phyloP scores from a whole-genome alignment of 257 asterid species.

The Schizonepeta tenuifolia region DNA sequence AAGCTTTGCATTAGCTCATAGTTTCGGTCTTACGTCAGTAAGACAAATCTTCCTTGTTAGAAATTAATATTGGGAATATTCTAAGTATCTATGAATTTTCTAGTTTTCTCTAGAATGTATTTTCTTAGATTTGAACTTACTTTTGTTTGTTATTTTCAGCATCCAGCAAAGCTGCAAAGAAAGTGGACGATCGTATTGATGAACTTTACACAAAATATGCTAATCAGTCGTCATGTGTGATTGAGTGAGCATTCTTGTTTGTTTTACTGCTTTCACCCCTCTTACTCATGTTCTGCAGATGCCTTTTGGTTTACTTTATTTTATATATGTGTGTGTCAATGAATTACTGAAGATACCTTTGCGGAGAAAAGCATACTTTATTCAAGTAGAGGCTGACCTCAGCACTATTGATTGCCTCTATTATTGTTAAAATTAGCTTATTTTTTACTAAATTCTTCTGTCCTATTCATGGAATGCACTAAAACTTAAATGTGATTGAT shows the following conservation, averaged over 20 bases:
- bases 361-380: background rate
- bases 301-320: background rate
- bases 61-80: background rate
- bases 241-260: conserved; percentile 65
- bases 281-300: background rate
- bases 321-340: background rate
- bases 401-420: background rate
- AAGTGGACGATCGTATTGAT: conserved; percentile 68
- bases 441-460: background rate
- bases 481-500: background rate
- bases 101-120: conserved; percentile 1
- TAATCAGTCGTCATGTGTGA: conserved; percentile 47
- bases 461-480: background rate
- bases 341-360: background rate
- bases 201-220: conserved; percentile 66
- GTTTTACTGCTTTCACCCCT: background rate
- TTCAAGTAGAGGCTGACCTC: conserved; percentile 20
- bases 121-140: background rate
- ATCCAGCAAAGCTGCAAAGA: conserved; percentile 69
- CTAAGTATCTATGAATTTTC: background rate
- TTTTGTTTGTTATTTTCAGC: conserved; percentile 45
- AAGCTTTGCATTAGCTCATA: conserved; percentile 1
- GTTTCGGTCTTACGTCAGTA: conserved; percentile 10
- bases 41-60: background rate
- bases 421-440: conserved; percentile 1